Conservation (phyloP, 2,329 filamentous ascomycete species). For the Beauveria scarabaeidicola region DNA sequence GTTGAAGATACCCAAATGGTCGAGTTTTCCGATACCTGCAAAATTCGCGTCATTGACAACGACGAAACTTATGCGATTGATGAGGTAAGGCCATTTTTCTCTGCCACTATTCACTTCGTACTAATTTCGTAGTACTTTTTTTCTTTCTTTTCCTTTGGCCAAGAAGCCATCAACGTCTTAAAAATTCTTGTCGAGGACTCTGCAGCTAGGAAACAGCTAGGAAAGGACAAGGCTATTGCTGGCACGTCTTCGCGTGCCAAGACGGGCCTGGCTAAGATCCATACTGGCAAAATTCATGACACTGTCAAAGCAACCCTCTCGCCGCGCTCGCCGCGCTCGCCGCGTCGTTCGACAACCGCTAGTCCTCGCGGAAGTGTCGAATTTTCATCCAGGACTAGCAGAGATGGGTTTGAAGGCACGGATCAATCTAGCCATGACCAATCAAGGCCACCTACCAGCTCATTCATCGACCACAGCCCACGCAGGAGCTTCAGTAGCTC, state of each 20-base stretch:
- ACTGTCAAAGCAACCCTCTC: conserved; percentile 54
- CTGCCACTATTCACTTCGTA: neutral
- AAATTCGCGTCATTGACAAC: conserved; percentile 85
- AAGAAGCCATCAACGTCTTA: conserved; percentile 73
- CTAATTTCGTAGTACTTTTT: conserved; percentile 68
- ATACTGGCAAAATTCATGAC: conserved; percentile 40
- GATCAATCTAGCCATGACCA: conserved; percentile 43
- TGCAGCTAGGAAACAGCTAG: conserved; percentile 22
- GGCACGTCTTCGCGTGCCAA: conserved; percentile 19
- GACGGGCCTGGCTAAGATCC: conserved; percentile 23
- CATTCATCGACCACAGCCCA: conserved; percentile 33
- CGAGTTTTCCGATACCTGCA: conserved; percentile 88
- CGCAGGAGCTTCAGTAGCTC: conserved; percentile 57
- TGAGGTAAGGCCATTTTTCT: conserved; percentile 52
- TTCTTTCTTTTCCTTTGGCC: conserved; percentile 81
- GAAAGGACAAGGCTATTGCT: conserved; percentile 15
- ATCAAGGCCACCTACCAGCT: conserved; percentile 28
- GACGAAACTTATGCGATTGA: conserved; percentile 93
- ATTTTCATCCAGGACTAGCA: conserved; percentile 38
- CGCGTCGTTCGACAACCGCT: conserved; percentile 29
- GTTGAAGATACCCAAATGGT: conserved; percentile 87
- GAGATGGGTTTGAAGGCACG: conserved; percentile 42
- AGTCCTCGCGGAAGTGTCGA: conserved; percentile 51
- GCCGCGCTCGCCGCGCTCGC: conserved; percentile 44
- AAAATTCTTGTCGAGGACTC: conserved; percentile 63